A percentile compares a stretch with the other conserved stretches of the same genome.
phyloP scores from a whole-genome alignment of 1,284 basidiomycete genomes.

The Moesziomyces parantarcticus region DNA sequence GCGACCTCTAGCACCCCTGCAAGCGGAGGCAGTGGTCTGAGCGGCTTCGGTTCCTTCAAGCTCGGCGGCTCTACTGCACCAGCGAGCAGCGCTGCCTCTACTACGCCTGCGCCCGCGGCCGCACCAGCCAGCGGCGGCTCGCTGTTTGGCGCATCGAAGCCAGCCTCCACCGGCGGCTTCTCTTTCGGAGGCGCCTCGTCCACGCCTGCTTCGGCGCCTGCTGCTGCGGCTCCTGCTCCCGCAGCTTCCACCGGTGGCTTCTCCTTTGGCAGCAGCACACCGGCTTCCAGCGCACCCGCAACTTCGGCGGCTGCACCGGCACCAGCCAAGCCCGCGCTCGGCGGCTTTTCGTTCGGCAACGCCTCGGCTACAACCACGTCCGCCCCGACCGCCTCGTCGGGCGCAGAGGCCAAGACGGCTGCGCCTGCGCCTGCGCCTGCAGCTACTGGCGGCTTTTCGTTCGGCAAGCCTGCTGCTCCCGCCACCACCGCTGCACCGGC shows the following conservation, averaged over 20 bases:
- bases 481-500: conserved; percentile 59
- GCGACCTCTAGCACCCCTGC: conserved; percentile 8
- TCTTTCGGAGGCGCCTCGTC: conserved; percentile 20
- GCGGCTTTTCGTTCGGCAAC: conserved; percentile 29
- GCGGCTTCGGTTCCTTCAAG: conserved; percentile 38
- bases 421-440: conserved; percentile 47
- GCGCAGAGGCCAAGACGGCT: conserved; percentile 22
- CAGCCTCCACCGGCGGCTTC: conserved; percentile 39
- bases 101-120: conserved; percentile 14
- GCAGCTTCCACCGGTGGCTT: conserved; percentile 33
- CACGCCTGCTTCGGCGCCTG: conserved; percentile 34
- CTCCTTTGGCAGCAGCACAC: conserved; percentile 41
- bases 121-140: conserved; percentile 21
- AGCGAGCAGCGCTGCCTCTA: conserved; percentile 9
- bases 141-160: conserved; percentile 46
- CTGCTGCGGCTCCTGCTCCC: conserved; percentile 40
- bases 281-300: conserved; percentile 34
- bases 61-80: conserved; percentile 17
- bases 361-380: conserved; percentile 6
- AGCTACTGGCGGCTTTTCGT: conserved; percentile 50
- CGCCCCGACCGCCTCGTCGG: conserved; percentile 39
- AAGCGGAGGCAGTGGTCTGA: conserved; percentile 11
- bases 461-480: conserved; percentile 39
- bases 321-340: conserved; percentile 47
- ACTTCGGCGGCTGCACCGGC: conserved; percentile 49